A percentile compares a stretch with the other conserved stretches of the same genome.
Conservation (phyloP, 2,329 filamentous ascomycete genomes). For the Sclerotinia spermophila region DNA sequence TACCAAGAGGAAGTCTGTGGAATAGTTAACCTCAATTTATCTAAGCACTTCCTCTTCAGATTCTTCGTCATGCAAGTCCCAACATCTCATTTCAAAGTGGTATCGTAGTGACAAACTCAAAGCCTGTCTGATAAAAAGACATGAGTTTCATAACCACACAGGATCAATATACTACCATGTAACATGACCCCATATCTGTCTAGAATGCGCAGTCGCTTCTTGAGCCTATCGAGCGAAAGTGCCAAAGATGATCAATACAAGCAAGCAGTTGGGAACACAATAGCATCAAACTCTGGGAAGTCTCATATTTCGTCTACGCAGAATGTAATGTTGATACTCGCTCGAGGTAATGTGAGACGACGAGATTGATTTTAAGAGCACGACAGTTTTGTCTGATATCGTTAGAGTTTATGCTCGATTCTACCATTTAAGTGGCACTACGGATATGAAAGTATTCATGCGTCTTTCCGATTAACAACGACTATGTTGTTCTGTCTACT, state of each 20-base stretch:
- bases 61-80: no score
- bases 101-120: background rate
- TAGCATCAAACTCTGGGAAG: background rate
- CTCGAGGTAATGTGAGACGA: background rate
- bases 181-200: background rate
- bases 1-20: background rate
- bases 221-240: background rate
- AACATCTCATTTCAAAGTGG: no score
- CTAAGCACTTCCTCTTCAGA: background rate
- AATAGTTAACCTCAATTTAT: background rate
- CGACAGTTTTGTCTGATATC: background rate
- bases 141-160: background rate
- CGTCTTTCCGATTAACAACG: background rate
- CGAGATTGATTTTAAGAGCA: background rate
- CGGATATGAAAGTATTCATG: background rate
- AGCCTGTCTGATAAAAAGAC: background rate
- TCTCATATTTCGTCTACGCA: background rate
- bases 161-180: background rate
- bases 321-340: background rate
- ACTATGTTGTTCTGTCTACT: background rate
- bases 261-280: background rate
- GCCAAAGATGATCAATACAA: no score
- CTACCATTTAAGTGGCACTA: rapidly evolving
- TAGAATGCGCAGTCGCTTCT: background rate
- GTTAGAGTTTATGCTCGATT: background rate